A percentile compares a stretch with the other conserved stretches of the same genome.
Evolutionary conservation across 768 basidiomycete genomes (phyloP).

Genomic region (Nidularia sp.): DNA sequence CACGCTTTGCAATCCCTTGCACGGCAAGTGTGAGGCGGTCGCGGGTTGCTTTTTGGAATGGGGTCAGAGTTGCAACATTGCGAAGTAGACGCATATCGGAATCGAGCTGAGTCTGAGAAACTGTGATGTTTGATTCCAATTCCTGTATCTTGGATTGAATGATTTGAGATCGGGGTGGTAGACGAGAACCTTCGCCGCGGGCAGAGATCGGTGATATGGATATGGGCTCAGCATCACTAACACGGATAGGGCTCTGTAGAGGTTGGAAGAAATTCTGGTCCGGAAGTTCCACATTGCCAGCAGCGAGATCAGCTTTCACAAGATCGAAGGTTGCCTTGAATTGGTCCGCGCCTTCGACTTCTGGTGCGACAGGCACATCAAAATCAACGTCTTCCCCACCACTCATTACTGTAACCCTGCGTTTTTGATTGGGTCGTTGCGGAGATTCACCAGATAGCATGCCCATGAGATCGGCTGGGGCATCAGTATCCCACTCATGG

Average conservation of each 20-base stretch:
- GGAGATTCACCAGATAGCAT: conserved; percentile 29
- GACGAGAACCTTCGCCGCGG: conserved; percentile 20
- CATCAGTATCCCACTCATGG: conserved; percentile 39
- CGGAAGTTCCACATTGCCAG: conserved; percentile 20
- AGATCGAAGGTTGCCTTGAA: conserved; percentile 82
- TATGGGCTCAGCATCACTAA: not conserved
- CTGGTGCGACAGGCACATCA: conserved; percentile 46
- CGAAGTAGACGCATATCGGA: conserved; percentile 68
- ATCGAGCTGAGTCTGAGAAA: conserved; percentile 57
- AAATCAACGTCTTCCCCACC: conserved; percentile 28
- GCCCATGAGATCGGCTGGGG: conserved; percentile 34
- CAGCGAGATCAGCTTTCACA: conserved; percentile 81
- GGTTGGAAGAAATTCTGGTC: not conserved
- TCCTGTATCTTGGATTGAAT: conserved; percentile 61
- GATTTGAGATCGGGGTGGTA: conserved; percentile 52
- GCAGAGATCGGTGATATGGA: conserved; percentile 11
- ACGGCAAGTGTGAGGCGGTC: conserved; percentile 65
- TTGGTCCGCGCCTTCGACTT: conserved; percentile 58
- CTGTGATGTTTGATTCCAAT: conserved; percentile 54
- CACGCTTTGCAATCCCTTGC: conserved; percentile 55
- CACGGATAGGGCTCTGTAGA: not conserved
- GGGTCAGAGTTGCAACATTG: conserved; percentile 81
- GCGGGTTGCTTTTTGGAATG: conserved; percentile 82
- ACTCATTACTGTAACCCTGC: conserved; percentile 21
- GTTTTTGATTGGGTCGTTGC: conserved; percentile 15